A percentile compares a stretch with the other conserved stretches of the same genome.
Evolutionary conservation across 176 grass and related monocot species (phyloP).

Genomic region (Aegilops tauschii): DNA sequence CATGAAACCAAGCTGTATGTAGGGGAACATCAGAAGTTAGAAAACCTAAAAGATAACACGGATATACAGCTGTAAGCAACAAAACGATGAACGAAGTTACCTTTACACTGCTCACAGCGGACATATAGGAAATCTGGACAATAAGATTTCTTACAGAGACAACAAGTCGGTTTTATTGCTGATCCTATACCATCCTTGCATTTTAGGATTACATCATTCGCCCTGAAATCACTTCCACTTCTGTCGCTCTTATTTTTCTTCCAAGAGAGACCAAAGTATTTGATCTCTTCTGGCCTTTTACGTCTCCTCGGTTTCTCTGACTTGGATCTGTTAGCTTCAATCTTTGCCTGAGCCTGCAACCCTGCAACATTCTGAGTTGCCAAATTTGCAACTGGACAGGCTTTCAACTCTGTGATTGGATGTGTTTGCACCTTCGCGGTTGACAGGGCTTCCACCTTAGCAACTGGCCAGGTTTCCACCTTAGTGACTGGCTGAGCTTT

Average conservation of each 20-base stretch:
- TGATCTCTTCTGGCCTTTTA: slow-evolving; percentile 41
- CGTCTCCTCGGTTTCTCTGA: slow-evolving; percentile 42
- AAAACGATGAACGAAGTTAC: slow-evolving; percentile 43
- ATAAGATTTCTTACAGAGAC: slow-evolving; percentile 77
- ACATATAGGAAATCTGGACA: slow-evolving; percentile 72
- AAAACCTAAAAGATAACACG: slow-evolving; percentile 26
- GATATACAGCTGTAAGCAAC: slow-evolving; percentile 16
- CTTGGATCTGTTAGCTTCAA: slow-evolving; percentile 35
- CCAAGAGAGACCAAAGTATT: slow-evolving; percentile 83
- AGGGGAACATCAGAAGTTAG: slow-evolving; percentile 11
- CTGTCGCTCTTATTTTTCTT: slow-evolving; percentile 57
- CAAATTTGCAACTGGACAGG: slow-evolving; percentile 7
- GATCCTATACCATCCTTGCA: slow-evolving; percentile 50
- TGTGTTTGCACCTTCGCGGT: slow-evolving; percentile 22
- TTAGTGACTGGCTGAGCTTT: background rate
- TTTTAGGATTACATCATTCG: slow-evolving; percentile 78
- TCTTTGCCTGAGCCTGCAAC: slow-evolving; percentile 30
- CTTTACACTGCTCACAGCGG: slow-evolving; percentile 69
- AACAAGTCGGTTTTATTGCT: slow-evolving; percentile 56
- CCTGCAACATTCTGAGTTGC: slow-evolving; percentile 11
- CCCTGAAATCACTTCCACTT: slow-evolving; percentile 60
- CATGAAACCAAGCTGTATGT: slow-evolving; percentile 90
- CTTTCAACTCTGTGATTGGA: background rate
- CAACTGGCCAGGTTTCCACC: background rate
- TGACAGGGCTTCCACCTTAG: slow-evolving; percentile 6